Percentiles rank a stretch among this genome's conserved stretches.
Conservation (phyloP, 2,329 filamentous ascomycete species). For the Lachnum nothofagi region DNA sequence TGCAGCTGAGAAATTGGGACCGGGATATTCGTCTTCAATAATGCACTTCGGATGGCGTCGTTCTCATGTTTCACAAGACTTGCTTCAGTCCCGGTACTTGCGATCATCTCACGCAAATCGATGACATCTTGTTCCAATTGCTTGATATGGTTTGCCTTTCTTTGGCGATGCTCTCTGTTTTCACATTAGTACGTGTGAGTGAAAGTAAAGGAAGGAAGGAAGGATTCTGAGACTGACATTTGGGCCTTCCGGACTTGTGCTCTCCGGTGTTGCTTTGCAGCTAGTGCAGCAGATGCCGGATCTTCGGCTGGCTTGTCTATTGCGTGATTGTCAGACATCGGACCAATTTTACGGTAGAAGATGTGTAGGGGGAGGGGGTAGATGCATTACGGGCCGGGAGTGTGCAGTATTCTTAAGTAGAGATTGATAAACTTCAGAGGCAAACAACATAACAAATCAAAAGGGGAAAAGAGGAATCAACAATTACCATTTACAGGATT, state of each 20-base stretch:
- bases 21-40: constrained; percentile 13
- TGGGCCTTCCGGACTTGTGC: constrained; percentile 31
- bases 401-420: not conserved
- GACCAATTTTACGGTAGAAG: not conserved
- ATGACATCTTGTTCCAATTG: constrained; percentile 29
- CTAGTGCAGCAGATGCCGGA: constrained; percentile 7
- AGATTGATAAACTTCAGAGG: not conserved
- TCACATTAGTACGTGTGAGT: not conserved
- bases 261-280: constrained; percentile 26
- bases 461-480: constrained; percentile 1
- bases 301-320: constrained; percentile 9
- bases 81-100: constrained; percentile 19
- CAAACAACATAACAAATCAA: not conserved
- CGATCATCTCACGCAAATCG: constrained; percentile 26
- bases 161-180: constrained; percentile 28
- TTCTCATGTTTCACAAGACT: constrained; percentile 22
- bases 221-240: constrained; percentile 16
- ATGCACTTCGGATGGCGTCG: constrained; percentile 15
- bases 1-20: not conserved
- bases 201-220: not conserved
- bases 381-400: not conserved
- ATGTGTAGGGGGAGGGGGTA: not conserved
- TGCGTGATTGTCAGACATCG: not conserved
- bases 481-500: constrained; percentile 11
- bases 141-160: constrained; percentile 29